phyloP scores from a whole-genome alignment of 2,329 filamentous ascomycete species.

The Colletotrichum scovillei region DNA sequence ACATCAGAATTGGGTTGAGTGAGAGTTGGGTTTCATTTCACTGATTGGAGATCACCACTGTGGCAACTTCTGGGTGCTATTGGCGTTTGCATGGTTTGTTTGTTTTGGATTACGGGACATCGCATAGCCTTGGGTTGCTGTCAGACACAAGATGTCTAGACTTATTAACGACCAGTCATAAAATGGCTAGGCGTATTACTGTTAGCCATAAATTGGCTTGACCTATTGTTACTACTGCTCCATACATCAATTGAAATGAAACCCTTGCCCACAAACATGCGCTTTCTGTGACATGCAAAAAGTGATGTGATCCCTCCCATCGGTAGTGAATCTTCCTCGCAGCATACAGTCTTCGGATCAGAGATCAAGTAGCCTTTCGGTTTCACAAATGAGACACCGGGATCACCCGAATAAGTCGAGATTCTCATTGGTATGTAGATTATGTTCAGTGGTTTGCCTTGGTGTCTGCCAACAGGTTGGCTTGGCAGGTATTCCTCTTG shows the following conservation, averaged over 20 bases:
- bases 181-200: too few relatives aligned
- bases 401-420: too few relatives aligned
- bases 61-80: too few relatives aligned
- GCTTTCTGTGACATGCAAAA: not conserved
- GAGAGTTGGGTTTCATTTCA: not conserved
- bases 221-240: too few relatives aligned
- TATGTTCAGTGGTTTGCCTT: too few relatives aligned
- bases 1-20: not conserved
- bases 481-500: too few relatives aligned
- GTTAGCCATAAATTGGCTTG: too few relatives aligned
- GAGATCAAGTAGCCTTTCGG: not conserved
- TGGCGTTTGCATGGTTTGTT: not conserved
- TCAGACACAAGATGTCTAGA: not conserved
- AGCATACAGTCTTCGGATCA: fast-evolving
- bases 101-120: not conserved
- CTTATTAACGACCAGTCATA: too few relatives aligned
- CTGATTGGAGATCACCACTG: too few relatives aligned
- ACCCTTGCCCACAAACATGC: not conserved
- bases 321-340: not conserved
- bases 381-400: fast-evolving
- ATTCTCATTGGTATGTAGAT: not conserved
- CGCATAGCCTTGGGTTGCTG: not conserved
- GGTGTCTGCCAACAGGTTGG: too few relatives aligned
- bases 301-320: not conserved
- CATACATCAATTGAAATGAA: not conserved